Evolutionary conservation across 2,329 filamentous ascomycete species (phyloP).

Genomic region (Polychaeton citri): DNA sequence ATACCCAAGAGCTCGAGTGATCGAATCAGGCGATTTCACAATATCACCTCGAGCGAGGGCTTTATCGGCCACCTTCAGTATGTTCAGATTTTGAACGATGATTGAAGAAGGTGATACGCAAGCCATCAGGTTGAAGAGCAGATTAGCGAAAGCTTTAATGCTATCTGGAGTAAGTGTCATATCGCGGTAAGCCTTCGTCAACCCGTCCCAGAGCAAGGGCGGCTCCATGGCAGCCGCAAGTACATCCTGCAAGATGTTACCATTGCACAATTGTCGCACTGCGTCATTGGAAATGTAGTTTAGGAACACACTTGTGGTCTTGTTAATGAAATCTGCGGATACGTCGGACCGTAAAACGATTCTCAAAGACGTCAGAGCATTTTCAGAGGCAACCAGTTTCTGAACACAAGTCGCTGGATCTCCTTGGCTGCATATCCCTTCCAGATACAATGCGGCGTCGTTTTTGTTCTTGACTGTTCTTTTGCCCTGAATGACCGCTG

Average conservation of each 20-base stretch:
- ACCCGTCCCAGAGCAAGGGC: slow-evolving; percentile 40
- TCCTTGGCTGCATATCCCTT: slow-evolving; percentile 31
- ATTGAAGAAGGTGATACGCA: not conserved
- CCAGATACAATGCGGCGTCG: slow-evolving; percentile 34
- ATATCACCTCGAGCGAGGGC: slow-evolving; percentile 18
- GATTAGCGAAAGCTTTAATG: slow-evolving; percentile 23
- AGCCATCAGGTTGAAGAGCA: slow-evolving; percentile 34
- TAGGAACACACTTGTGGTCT: slow-evolving; percentile 19
- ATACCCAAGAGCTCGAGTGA: not conserved
- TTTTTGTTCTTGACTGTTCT: slow-evolving; percentile 23
- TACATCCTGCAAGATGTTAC: slow-evolving; percentile 36
- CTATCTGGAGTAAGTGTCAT: slow-evolving; percentile 13
- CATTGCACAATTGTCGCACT: slow-evolving; percentile 37
- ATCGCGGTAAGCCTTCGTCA: slow-evolving; percentile 23
- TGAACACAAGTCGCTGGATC: slow-evolving; percentile 30
- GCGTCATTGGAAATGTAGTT: slow-evolving; percentile 27
- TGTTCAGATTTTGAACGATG: slow-evolving; percentile 5
- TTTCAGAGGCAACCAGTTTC: slow-evolving; percentile 23
- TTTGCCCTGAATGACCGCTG: slow-evolving; percentile 25
- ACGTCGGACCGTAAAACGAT: slow-evolving; percentile 31
- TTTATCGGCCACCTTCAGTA: slow-evolving; percentile 15
- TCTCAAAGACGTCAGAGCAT: slow-evolving; percentile 25
- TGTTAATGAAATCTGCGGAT: slow-evolving; percentile 33
- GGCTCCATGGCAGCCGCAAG: slow-evolving; percentile 37
- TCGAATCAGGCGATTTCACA: not conserved